Conservation (phyloP, 208 protist genomes). For the Acanthamoeba royreba region DNA sequence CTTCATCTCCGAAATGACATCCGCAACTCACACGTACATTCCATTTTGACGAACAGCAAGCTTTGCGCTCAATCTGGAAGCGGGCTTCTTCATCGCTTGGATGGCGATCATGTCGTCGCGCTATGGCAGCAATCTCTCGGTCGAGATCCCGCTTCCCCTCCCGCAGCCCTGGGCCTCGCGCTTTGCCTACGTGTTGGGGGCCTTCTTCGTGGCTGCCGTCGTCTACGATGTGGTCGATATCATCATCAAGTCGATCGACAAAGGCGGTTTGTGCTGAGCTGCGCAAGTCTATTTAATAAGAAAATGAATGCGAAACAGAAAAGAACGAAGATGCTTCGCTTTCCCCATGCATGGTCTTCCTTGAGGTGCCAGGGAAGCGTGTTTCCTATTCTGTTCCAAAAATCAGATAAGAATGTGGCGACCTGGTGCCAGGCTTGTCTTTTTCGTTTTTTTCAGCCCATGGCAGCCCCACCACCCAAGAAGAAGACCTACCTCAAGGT, state of each 20-base stretch:
- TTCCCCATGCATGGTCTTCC: no score
- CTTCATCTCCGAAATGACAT: not conserved
- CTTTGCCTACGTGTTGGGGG: not conserved
- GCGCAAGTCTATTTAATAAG: no score
- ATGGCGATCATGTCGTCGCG: not conserved
- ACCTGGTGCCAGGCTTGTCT: no score
- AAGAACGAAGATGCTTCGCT: not conserved
- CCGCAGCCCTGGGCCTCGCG: not conserved
- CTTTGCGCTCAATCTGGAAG: conserved; percentile 3
- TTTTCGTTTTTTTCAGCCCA: not conserved
- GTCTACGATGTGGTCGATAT: conserved; percentile 49
- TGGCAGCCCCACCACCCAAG: not conserved
- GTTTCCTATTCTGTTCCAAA: no score
- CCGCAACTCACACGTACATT: not conserved
- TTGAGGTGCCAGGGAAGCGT: no score
- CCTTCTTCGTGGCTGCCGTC: conserved; percentile 50
- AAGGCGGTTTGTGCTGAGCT: not conserved
- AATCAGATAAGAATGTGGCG: no score
- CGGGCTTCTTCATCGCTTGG: not conserved
- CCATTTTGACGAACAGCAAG: not conserved
- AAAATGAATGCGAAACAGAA: not conserved
- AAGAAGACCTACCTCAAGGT: not conserved
- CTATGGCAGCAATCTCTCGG: not conserved
- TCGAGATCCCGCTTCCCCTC: conserved; percentile 35
- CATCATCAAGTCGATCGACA: not conserved